Evolutionary conservation across 2,329 filamentous ascomycete genomes (phyloP).

Genomic region (Colletotrichum limetticola): DNA sequence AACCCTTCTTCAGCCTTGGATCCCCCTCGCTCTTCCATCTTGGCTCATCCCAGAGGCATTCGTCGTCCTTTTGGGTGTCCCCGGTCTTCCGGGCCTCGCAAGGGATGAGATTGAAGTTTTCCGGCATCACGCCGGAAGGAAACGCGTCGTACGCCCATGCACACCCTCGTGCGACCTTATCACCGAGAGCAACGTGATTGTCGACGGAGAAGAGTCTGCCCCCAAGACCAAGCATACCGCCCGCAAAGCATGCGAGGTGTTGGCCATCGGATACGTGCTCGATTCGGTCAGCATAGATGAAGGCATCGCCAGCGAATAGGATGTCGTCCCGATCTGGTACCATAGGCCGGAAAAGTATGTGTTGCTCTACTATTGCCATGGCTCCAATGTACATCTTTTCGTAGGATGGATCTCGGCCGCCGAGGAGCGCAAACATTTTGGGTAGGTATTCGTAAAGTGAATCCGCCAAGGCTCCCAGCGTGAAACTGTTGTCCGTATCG

Average conservation of each 20-base stretch:
- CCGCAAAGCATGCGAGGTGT: conserved; percentile 62
- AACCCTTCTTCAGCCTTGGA: conserved; percentile 60
- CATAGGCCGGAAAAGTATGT: conserved; percentile 73
- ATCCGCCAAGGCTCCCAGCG: conserved; percentile 52
- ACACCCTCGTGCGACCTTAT: conserved; percentile 60
- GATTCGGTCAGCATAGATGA: conserved; percentile 34
- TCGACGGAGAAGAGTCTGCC: conserved; percentile 54
- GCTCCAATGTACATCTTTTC: conserved; percentile 65
- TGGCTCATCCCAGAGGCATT: conserved; percentile 58
- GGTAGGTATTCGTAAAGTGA: conserved; percentile 54
- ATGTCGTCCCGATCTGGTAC: conserved; percentile 71
- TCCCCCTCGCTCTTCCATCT: conserved; percentile 37
- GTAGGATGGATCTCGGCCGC: conserved; percentile 65
- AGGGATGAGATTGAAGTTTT: conserved; percentile 54
- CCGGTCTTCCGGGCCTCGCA: conserved; percentile 41
- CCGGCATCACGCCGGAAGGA: conserved; percentile 63
- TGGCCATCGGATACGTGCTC: conserved; percentile 47
- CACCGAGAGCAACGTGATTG: conserved; percentile 54
- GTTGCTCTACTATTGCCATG: conserved; percentile 63
- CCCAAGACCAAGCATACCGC: conserved; percentile 61
- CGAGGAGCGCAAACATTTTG: conserved; percentile 65
- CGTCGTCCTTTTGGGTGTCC: conserved; percentile 42
- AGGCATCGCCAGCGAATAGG: conserved; percentile 59
- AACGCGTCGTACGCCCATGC: conserved; percentile 61
- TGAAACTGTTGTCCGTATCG: conserved; percentile 40